Evolutionary conservation across 352 stramenopile genomes (phyloP), one percentile per base, ranked within the genome.

Genomic region (Globisporangium viniferum): DNA sequence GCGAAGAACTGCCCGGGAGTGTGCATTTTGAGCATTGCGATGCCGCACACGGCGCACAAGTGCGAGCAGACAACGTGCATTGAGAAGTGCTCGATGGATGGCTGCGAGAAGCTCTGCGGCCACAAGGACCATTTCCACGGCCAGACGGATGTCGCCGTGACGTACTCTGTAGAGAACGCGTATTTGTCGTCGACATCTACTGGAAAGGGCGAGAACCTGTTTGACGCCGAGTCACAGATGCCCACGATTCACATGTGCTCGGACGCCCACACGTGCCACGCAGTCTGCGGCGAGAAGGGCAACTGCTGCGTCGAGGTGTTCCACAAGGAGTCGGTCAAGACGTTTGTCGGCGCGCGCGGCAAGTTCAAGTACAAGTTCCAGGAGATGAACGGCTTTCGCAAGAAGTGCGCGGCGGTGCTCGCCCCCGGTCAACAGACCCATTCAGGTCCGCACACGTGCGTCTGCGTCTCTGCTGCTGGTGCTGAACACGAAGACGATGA

Each of bases 301-400:
- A 84, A 93, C 20, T 94, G 87, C 55, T 78, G 79, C 33, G 77
- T 92, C 0, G 80, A 91, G 57, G 83, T 94, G 35, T 81, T 86
- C 63, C 73, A 89, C 15, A 89, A 92, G 51, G 68, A 91, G 55
- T 88, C 80, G 20, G 81, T 80, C 1, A 90, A 90, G 70, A 88
- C 71, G 8, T 93, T 94, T 64, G 68, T 65, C 0, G 87, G 87
- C 5, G 72, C 70, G 62, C 80, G 87, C 35, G 68, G 79, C 7
- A 81, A 69, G 3, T 92, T 94, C 54, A 73, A 88, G 53, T 94
- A 91, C 66, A 90, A 76, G 2, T 86, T 82, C 33, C 80, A 94
- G 69, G 87, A 92, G 62, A 94, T 94, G 84, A 94, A 93, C 66
- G 85, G 84, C 0, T 74, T 74, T 18, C 80, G 81, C 9, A 91